Base-by-base conservation (phyloP, 306 rosid species). In the Sophora flavescens region DNA sequence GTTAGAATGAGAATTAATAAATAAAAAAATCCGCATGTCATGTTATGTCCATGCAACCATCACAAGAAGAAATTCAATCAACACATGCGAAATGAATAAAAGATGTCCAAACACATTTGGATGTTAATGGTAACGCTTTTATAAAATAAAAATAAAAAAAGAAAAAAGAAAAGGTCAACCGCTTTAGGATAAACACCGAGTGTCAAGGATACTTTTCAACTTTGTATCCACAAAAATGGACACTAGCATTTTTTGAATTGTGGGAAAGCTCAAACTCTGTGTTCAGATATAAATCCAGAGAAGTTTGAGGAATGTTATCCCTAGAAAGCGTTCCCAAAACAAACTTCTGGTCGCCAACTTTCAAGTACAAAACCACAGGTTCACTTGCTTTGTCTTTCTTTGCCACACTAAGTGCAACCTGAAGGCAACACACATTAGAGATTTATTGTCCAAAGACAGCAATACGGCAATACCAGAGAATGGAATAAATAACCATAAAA, bases 241-340 rank as follows among this genome's bases (percentile, higher is more conserved):
- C 85, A 64, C 89, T 88, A 2, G 87, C 96, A 76, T 13, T 47
- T 17, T 95, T 90, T 52, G 87, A 86, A 74, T 48, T 90, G 84
- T 95, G 97, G 3, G 96, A 92, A 26, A 92, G 89, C 83, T 90
- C 96, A 75, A 87, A 87, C 53, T 85, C 89, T 4, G 80, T 64
- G 45, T 92, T 90, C 0, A 95, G 79, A 70, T 86, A 91, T 53
- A 95, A 76, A 79, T 95, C 93, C 77, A 86, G 56, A 0, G 89
- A 48, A 4, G 88, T 7, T n/a, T 94, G 97, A 13, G 97, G 97
- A 56, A 87, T 54, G 3, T 80, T 74, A n/a, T 89, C 91, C 30
- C 74, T 63, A 3, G 71, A 67, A 56, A 94, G 95, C 48, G 77
- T 84, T 83, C 93, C 97, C 70, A 94, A 17, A 17, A 92, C 93